These are phyloP conservation scores for Casaregolazyma suthepensis DNA, from an alignment of 1,139 yeast species.

Conservation along the genomic window DNA sequence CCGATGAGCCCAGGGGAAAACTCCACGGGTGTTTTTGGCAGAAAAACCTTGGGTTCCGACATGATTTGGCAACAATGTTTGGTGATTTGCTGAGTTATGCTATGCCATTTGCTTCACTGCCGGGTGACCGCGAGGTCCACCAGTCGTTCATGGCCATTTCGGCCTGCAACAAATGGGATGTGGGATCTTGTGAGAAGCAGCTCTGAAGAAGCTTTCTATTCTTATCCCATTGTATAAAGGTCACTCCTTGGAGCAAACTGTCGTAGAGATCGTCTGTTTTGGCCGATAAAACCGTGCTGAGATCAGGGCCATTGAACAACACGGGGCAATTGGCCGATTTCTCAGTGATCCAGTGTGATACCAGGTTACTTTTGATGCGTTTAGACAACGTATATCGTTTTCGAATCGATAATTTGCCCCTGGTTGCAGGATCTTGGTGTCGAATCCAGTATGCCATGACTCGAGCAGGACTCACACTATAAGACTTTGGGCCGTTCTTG, in stretches of 20 bases:
- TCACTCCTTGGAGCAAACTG: constrained; percentile 50
- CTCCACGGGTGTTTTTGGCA: constrained; percentile 68
- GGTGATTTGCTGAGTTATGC: not conserved
- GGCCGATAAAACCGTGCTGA: constrained; percentile 10
- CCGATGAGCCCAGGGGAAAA: constrained; percentile 63
- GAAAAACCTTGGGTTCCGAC: constrained; percentile 24
- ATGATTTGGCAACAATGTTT: not conserved
- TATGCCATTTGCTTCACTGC: not conserved
- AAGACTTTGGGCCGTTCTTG: constrained; percentile 1
- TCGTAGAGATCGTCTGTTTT: constrained; percentile 59
- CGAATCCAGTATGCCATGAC: constrained; percentile 30
- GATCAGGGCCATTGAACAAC: constrained; percentile 6
- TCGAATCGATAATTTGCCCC: constrained; percentile 5
- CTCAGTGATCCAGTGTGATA: constrained; percentile 12
- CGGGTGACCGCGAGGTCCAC: constrained; percentile 3
- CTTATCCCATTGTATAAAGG: constrained; percentile 46
- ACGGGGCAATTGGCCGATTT: constrained; percentile 3
- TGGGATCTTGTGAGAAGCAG: not conserved
- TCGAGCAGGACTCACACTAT: constrained; percentile 27
- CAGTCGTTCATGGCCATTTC: constrained; percentile 4
- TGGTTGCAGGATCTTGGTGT: constrained; percentile 16
- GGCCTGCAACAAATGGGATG: not conserved
- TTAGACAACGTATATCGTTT: constrained; percentile 17
- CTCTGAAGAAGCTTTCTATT: constrained; percentile 20
- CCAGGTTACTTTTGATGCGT: constrained; percentile 18